phyloP scores from a whole-genome alignment of 2,329 filamentous ascomycete genomes.

The Coccinonectria pachysandricola region DNA sequence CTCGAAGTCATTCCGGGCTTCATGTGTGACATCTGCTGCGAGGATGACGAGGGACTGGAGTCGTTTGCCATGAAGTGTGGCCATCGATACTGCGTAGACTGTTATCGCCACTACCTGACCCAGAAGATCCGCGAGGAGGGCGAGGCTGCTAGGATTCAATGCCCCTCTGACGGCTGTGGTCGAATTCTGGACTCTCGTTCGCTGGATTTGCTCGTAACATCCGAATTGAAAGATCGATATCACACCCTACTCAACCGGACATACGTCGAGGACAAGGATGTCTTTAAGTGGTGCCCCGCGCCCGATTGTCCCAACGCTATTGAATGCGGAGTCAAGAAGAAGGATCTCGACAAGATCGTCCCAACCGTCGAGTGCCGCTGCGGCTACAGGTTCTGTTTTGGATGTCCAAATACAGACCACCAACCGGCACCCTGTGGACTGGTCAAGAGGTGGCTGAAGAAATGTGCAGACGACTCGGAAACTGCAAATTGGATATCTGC shows the following conservation, averaged over 20 bases:
- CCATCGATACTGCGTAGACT: conserved; percentile 86
- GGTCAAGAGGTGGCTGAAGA: conserved; percentile 94
- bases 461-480: conserved; percentile 95
- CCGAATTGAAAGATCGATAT: conserved; percentile 55
- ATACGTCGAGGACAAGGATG: conserved; percentile 94
- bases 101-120: conserved; percentile 80
- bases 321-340: conserved; percentile 79
- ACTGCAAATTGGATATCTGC: conserved; percentile 99
- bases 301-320: conserved; percentile 94
- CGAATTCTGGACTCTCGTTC: conserved; percentile 87
- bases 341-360: conserved; percentile 74
- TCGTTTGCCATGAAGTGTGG: conserved; percentile 93
- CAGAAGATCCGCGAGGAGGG: conserved; percentile 95
- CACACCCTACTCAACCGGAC: conserved; percentile 80
- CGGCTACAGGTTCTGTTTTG: conserved; percentile 87
- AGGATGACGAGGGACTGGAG: conserved; percentile 66
- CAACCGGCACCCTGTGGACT: conserved; percentile 85
- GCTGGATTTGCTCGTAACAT: conserved; percentile 61
- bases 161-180: conserved; percentile 77
- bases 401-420: conserved; percentile 80
- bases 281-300: conserved; percentile 93
- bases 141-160: conserved; percentile 89
- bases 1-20: conserved; percentile 68
- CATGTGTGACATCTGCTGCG: conserved; percentile 90
- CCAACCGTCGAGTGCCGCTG: conserved; percentile 84